These are phyloP conservation scores for Samsoniella hepiali DNA, from an alignment of 2,329 filamentous ascomycete genomes.

Conservation along the genomic window DNA sequence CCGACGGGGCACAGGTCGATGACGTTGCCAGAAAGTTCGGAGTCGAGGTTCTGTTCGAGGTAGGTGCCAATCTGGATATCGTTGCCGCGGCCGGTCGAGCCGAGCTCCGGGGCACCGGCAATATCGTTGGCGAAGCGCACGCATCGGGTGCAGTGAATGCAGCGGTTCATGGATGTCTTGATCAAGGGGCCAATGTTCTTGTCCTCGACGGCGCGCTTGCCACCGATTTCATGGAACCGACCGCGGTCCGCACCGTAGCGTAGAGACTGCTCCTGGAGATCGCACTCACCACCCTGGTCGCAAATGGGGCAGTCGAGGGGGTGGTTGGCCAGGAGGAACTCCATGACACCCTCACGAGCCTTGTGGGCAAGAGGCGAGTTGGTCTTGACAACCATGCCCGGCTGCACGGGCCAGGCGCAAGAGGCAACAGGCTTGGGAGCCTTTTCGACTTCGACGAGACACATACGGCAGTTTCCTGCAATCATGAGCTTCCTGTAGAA, in stretches of 20 bases:
- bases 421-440: constrained; percentile 96
- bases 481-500: constrained; percentile 85
- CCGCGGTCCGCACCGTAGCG: constrained; percentile 94
- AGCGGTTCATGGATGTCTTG: constrained; percentile 99
- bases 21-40: constrained; percentile 93
- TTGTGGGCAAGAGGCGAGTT: constrained; percentile 96
- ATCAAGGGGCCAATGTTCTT: constrained; percentile 98
- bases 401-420: constrained; percentile 97
- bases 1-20: constrained; percentile 98
- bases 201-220: constrained; percentile 97
- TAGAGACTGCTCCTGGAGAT: constrained; percentile 99
- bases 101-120: constrained; percentile 91
- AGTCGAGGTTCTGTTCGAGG: constrained; percentile 88
- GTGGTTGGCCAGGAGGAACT: constrained; percentile 95
- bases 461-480: constrained; percentile 99
- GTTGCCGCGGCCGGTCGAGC: constrained; percentile 91
- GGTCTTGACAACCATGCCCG: constrained; percentile 98
- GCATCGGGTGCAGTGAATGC: constrained; percentile 98
- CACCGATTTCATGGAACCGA: constrained; percentile 90
- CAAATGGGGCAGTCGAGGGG: constrained; percentile 95
- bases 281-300: constrained; percentile 98
- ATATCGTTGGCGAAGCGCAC: constrained; percentile 97
- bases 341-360: constrained; percentile 97
- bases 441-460: constrained; percentile 94
- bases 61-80: constrained; percentile 98